phyloP scores from a whole-genome alignment of 2,329 filamentous ascomycete genomes.

The Diaporthe sp. region DNA sequence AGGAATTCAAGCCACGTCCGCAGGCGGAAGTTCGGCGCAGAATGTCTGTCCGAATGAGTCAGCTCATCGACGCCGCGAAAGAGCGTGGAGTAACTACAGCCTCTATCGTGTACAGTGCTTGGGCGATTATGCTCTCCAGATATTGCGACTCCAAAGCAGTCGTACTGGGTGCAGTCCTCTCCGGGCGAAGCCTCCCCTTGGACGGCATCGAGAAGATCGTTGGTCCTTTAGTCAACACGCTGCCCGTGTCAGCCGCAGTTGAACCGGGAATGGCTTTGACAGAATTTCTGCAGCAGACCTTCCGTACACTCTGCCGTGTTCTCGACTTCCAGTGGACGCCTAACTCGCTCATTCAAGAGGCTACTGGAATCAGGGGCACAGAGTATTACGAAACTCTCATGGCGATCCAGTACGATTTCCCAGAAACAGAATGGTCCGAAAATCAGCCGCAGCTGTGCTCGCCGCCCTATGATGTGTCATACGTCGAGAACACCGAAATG shows the following conservation, averaged over 20 bases:
- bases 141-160: background rate
- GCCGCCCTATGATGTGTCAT: background rate
- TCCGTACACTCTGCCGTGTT: background rate
- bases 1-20: background rate
- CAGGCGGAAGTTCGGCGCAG: background rate
- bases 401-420: slow-evolving; percentile 4
- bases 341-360: background rate
- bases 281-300: background rate
- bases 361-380: background rate
- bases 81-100: slow-evolving; percentile 14
- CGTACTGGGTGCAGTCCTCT: slow-evolving; percentile 1
- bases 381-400: slow-evolving; percentile 7
- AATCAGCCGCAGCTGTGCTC: background rate
- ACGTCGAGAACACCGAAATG: background rate
- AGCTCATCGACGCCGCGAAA: background rate
- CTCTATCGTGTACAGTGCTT: background rate
- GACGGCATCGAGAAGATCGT: background rate
- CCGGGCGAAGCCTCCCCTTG: background rate
- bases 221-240: slow-evolving; percentile 12
- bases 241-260: background rate
- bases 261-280: background rate
- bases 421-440: background rate
- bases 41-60: background rate
- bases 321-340: slow-evolving; percentile 7
- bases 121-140: background rate